Evolutionary conservation across 352 stramenopile genomes (phyloP).

Genomic region (Thalassiosira pacifica): DNA sequence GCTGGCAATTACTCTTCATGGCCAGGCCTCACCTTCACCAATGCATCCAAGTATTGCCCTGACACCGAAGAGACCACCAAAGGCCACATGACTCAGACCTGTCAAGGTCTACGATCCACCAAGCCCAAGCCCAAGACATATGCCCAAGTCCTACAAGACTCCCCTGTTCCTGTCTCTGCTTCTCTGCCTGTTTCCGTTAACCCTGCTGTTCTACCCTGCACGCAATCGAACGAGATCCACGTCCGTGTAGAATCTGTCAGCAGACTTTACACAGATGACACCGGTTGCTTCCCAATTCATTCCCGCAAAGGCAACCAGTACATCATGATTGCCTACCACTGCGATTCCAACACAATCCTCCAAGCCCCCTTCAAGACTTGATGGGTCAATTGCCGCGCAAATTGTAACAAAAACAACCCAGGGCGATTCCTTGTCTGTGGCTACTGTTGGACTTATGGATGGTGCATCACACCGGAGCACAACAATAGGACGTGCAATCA

Average conservation of each 20-base stretch:
- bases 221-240: not conserved
- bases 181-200: too few relatives aligned
- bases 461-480: not conserved
- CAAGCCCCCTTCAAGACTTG: too few relatives aligned
- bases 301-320: constrained; percentile 55
- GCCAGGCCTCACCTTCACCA: not conserved
- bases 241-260: not conserved
- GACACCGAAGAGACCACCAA: not conserved
- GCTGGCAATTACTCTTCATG: not conserved
- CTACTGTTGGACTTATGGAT: constrained; percentile 7
- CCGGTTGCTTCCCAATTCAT: constrained; percentile 46
- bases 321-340: constrained; percentile 9
- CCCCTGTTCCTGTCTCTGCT: too few relatives aligned
- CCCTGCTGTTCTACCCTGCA: not conserved
- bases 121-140: not conserved
- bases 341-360: not conserved
- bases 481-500: constrained; percentile 18
- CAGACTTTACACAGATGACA: constrained; percentile 59
- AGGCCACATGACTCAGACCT: not conserved
- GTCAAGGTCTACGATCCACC: not conserved
- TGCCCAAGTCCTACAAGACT: too few relatives aligned
- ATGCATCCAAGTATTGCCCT: not conserved
- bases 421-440: not conserved
- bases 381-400: not conserved
- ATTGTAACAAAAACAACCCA: not conserved